Evolutionary conservation across 106 monocot species (phyloP).

Genomic region (Alisma plantagoaquatica): DNA sequence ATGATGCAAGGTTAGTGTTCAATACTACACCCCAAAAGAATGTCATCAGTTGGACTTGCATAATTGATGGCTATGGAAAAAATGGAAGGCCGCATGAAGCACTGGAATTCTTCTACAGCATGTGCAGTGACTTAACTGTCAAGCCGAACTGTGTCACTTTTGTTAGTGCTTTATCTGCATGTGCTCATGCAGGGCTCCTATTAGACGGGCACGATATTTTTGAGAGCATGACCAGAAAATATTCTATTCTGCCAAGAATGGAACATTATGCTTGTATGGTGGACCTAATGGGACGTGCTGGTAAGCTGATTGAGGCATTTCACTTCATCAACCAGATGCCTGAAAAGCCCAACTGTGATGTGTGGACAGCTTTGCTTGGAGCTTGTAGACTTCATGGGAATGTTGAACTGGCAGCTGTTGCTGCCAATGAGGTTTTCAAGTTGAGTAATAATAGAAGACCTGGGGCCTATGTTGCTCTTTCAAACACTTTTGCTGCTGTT

Average conservation of each 20-base stretch:
- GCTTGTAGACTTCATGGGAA: slow-evolving; percentile 76
- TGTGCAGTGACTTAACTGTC: slow-evolving; percentile 28
- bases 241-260: slow-evolving; percentile 54
- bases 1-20: slow-evolving; percentile 55
- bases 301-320: slow-evolving; percentile 44
- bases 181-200: slow-evolving; percentile 70
- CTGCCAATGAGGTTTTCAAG: slow-evolving; percentile 67
- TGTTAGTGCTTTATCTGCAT: slow-evolving; percentile 65
- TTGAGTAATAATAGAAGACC: slow-evolving; percentile 40
- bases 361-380: slow-evolving; percentile 84
- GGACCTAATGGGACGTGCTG: slow-evolving; percentile 62
- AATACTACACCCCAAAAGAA: slow-evolving; percentile 56
- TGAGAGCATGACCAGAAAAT: slow-evolving; percentile 65
- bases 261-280: slow-evolving; percentile 96
- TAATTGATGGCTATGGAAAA: slow-evolving; percentile 97
- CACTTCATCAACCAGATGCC: slow-evolving; percentile 58
- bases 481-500: slow-evolving; percentile 66
- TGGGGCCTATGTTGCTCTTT: slow-evolving; percentile 87
- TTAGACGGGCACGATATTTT: slow-evolving; percentile 47
- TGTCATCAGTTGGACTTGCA: slow-evolving; percentile 85
- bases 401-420: slow-evolving; percentile 58
- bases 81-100: slow-evolving; percentile 65
- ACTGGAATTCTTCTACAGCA: slow-evolving; percentile 43
- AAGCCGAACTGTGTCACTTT: slow-evolving; percentile 70
- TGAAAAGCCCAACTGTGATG: slow-evolving; percentile 57